These are phyloP conservation scores for Carallia pectinifolia DNA, from an alignment of 345 rosid genomes.

Conservation along the genomic window DNA sequence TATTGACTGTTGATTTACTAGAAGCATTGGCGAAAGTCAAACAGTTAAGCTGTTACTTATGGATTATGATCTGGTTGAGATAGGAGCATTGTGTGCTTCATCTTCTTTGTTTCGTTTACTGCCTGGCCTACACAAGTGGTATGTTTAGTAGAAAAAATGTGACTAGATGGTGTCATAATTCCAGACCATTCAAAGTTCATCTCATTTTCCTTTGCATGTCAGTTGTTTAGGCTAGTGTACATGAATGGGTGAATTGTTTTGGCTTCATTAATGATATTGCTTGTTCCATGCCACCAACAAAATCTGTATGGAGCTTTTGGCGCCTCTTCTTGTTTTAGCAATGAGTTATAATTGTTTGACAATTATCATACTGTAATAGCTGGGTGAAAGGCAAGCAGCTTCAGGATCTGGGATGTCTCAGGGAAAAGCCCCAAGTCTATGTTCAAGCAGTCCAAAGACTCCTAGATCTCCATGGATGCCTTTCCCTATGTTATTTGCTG, in stretches of 20 bases:
- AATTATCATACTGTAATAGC: conserved; percentile 22
- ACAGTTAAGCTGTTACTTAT: too few species aligned
- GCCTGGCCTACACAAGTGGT: too few species aligned
- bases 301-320: neutral
- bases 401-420: conserved; percentile 42
- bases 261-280: neutral
- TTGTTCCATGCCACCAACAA: neutral
- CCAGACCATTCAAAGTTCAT: too few species aligned
- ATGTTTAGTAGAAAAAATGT: too few species aligned
- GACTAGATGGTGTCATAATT: too few species aligned
- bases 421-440: conserved; percentile 55
- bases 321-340: neutral
- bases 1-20: neutral
- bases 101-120: too few species aligned
- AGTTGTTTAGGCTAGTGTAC: too few species aligned
- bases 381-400: conserved; percentile 23
- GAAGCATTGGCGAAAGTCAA: too few species aligned
- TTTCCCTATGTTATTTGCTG: conserved; percentile 77
- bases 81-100: too few species aligned
- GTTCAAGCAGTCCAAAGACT: conserved; percentile 55
- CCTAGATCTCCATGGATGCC: conserved; percentile 98
- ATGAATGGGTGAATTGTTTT: too few species aligned
- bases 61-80: too few species aligned
- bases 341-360: neutral
- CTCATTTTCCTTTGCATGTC: too few species aligned